Evolutionary conservation across 1,139 yeast genomes (phyloP).

Genomic region (Candida sp.): DNA sequence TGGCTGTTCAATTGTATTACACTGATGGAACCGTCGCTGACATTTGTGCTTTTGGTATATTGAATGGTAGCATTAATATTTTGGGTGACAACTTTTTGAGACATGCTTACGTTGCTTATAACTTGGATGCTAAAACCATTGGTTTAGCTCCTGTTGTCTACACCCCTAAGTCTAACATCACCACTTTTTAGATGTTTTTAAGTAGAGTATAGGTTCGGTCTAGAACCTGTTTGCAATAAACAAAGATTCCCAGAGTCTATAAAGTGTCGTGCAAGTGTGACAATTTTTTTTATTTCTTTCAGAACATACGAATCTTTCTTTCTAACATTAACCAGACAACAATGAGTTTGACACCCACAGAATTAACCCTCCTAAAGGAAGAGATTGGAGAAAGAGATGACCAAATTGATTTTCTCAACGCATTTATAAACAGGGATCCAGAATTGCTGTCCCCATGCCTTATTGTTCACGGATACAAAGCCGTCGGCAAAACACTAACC

Average conservation of each 20-base stretch:
- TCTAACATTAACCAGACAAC: too few relatives aligned
- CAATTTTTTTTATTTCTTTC: too few relatives aligned
- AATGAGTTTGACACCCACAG: conserved; percentile 14
- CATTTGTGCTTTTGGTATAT: conserved; percentile 13
- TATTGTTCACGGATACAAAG: conserved; percentile 44
- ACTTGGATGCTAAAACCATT: conserved; percentile 61
- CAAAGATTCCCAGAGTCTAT: too few relatives aligned
- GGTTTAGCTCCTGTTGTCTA: conserved; percentile 63
- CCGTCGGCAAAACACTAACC: conserved; percentile 43
- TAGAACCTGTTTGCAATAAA: too few relatives aligned
- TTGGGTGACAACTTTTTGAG: conserved; percentile 75
- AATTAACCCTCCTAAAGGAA: conserved; percentile 8
- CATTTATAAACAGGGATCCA: conserved; percentile 26
- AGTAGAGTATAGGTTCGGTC: too few relatives aligned
- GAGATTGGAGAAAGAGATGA: conserved; percentile 20
- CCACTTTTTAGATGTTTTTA: background rate
- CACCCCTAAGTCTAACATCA: conserved; percentile 1
- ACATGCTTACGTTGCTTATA: conserved; percentile 73
- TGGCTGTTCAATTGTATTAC: conserved; percentile 15
- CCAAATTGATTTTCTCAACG: conserved; percentile 27
- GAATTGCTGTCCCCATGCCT: conserved; percentile 29
- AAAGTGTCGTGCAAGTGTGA: too few relatives aligned
- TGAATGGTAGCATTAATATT: conserved; percentile 14
- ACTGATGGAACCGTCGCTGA: conserved; percentile 7
- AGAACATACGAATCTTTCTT: too few relatives aligned